Evolutionary conservation across 352 stramenopile species (phyloP).

Genomic region (Globisporangium barbulae): DNA sequence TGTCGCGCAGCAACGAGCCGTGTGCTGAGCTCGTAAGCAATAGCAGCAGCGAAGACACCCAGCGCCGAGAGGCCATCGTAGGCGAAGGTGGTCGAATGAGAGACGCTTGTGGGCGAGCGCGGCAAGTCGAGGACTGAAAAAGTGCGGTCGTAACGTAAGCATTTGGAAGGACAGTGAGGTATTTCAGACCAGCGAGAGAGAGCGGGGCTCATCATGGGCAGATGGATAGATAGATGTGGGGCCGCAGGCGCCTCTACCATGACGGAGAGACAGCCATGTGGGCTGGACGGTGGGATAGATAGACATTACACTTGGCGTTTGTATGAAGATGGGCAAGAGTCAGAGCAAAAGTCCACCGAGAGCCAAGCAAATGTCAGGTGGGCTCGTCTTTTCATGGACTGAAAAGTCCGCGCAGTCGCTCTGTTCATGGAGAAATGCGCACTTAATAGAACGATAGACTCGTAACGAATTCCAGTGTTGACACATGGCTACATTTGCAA

Average conservation of each 20-base stretch:
- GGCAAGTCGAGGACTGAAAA: neutral
- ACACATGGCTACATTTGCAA: neutral
- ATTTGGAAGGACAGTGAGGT: too few relatives aligned
- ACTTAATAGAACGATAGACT: neutral
- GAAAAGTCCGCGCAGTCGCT: neutral
- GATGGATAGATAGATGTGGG: neutral
- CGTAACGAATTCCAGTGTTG: neutral
- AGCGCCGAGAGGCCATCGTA: neutral
- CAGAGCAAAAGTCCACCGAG: neutral
- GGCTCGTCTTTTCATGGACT: neutral
- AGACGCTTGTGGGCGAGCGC: neutral
- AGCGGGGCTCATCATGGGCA: neutral
- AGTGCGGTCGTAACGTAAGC: neutral
- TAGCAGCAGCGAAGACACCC: neutral
- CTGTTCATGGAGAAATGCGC: neutral
- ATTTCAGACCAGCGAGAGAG: neutral
- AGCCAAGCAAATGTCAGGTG: neutral
- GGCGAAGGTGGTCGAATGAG: neutral
- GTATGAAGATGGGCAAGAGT: neutral
- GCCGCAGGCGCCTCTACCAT: neutral
- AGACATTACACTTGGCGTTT: neutral
- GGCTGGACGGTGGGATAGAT: too few relatives aligned
- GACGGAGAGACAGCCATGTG: neutral
- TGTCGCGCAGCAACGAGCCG: conserved; percentile 22
- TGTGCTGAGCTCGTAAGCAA: conserved; percentile 20